Base-by-base conservation (phyloP, 2,329 filamentous ascomycete species). In the Dothistroma pini region DNA sequence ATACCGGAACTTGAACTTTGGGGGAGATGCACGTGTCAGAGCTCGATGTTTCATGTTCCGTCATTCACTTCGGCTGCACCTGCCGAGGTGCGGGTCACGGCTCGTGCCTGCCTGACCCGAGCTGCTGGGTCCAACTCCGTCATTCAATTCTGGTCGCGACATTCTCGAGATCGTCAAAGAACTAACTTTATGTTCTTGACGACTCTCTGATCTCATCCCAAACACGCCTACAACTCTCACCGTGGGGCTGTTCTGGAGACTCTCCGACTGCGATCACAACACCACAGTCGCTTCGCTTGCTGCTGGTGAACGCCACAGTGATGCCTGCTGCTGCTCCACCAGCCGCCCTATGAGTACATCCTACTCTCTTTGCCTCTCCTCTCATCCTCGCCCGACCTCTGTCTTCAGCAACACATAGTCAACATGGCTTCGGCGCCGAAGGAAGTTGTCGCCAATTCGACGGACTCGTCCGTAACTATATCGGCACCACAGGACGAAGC, bases 271-370 rank as follows among this genome's bases (percentile, higher is more conserved):
- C 34, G 34, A 38, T 11, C 34, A 44, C 41, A n/a, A 4, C 14
- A 44, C 16, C n/a, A 6, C 41, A 44, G n/a, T 8, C n/a, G 34
- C 41, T 8, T 5, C 41, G 16, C 41, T 11, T 44, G n/a, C 41
- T 44, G 41, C 41, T 44, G 41, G 16, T 19, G 4, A n/a, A 44
- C 41, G 35, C 34, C 38, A 55, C 49, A 59, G 57, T 59, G 57
- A 59, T 59, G 57, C 57, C 51, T 32, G 57, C 47, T 38, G 8
- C 38, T 47, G 57, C 47, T 38, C 12, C 50, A 11, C 34, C 25
- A n/a, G 35, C 41, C 49, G 34, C 32, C 29, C 50, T 29, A 61
- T 55, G 59, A 61, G 55, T 61, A 57, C 34, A 48, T 52, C 16
- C 38, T 21, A 19, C 44, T 47, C 22, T 58, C 32, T 47, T 53